Evolutionary conservation across 179 eudicot species (phyloP), one percentile per base, ranked within the genome.

Genomic region (Camellia oleifera): DNA sequence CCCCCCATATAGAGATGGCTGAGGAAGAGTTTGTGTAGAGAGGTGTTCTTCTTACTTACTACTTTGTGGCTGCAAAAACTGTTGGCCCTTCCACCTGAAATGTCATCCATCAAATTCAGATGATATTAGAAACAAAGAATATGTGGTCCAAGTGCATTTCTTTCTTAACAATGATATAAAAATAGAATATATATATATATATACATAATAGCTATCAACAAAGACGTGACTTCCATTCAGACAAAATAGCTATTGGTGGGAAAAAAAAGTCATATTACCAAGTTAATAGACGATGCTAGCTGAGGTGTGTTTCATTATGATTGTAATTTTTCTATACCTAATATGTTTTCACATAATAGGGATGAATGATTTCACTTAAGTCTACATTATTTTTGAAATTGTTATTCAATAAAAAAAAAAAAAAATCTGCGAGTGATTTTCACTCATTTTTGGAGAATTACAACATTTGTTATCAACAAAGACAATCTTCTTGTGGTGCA

Each of bases 51-150:
- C 74, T 32, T 72, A 32, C 40, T 32, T 32, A 32, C 79, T 80
- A 89, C 71, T 91, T 81, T 83, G 93, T 91, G 88, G 90, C 82
- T 85, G 97, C 90, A 68, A 92, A 17, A 77, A 87, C 85, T 64
- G 91, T 67, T 79, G 93, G 85, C 79, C 92, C 94, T 87, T 92
- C 97, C 80, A 92, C 97, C 97, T 92, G 92, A 81, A 83, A 86
- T 57, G 44, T 77, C 81, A 81, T 78, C 76, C 62, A 77, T 54
- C n/a, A 74, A n/a, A 4, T 10, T 54, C 9, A 61, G 9, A 58
- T 17, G 15, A 17, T 8, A 20, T 58, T 42, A 32, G 10, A 4
- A 6, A 12, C 15, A 73, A 1, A 73, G 45, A n/a, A 52, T 52
- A 20, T 4, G n/a, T 20, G 45, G 75, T 50, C 75, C 13, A 48